A percentile compares a stretch with the other conserved stretches of the same genome.
phyloP scores from a whole-genome alignment of 2,329 filamentous ascomycete species.

The Colletotrichum sp. region DNA sequence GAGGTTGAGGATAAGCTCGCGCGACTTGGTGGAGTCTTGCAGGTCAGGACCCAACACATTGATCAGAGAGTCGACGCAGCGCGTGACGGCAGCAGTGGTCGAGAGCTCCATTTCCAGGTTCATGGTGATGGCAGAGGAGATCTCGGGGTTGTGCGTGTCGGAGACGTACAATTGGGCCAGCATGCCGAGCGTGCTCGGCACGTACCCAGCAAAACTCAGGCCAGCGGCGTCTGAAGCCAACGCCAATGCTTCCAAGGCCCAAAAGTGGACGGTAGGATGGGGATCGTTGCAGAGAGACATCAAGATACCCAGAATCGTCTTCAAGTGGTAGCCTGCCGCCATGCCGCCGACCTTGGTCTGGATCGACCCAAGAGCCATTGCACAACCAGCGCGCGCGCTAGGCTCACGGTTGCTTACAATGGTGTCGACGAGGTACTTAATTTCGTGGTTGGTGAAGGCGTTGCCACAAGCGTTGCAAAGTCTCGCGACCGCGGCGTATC shows the following conservation, averaged over 20 bases:
- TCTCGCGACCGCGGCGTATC: conserved; percentile 83
- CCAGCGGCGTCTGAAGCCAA: conserved; percentile 91
- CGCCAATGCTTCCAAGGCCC: conserved; percentile 88
- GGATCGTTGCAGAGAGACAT: conserved; percentile 97
- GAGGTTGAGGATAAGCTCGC: conserved; percentile 88
- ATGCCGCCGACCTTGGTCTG: conserved; percentile 96
- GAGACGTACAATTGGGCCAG: conserved; percentile 90
- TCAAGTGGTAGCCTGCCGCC: conserved; percentile 94
- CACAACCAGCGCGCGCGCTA: conserved; percentile 90
- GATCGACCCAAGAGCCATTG: conserved; percentile 90
- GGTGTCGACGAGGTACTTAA: conserved; percentile 90
- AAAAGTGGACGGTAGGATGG: conserved; percentile 94
- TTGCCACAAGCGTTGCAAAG: conserved; percentile 87
- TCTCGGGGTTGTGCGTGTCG: conserved; percentile 89
- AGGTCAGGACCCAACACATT: conserved; percentile 96
- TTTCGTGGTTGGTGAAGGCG: conserved; percentile 84
- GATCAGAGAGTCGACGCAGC: conserved; percentile 92
- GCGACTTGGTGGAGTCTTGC: conserved; percentile 89
- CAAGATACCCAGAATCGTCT: conserved; percentile 96
- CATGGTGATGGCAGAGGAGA: conserved; percentile 79
- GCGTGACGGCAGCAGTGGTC: conserved; percentile 81
- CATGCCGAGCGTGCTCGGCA: conserved; percentile 90
- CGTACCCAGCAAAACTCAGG: conserved; percentile 88
- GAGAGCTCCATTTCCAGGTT: conserved; percentile 88
- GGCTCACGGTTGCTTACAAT: conserved; percentile 95